A percentile compares a stretch with the other conserved stretches of the same genome.
These are phyloP conservation scores for Pittosporum tobira DNA, from an alignment of 129 eudicot genomes.

Conservation along the genomic window DNA sequence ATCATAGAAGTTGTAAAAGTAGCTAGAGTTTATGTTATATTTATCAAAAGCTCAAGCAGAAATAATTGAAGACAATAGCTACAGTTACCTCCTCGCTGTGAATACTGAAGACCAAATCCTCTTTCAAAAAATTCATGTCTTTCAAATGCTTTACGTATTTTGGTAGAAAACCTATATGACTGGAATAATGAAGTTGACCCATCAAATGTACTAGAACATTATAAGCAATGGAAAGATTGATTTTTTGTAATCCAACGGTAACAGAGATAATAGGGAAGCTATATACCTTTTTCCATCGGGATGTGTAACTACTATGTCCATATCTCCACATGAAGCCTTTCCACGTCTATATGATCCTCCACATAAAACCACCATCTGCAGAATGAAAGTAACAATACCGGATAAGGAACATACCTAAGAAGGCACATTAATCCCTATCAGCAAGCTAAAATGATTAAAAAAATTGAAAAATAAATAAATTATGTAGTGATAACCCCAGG, in stretches of 20 bases:
- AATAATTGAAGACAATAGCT: background rate
- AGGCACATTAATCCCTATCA: constrained; percentile 2
- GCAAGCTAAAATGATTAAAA: too few species aligned
- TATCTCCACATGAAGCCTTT: constrained; percentile 86
- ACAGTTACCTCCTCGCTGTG: constrained; percentile 82
- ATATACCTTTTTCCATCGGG: constrained; percentile 81
- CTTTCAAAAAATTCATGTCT: constrained; percentile 76
- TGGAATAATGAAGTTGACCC: constrained; percentile 21
- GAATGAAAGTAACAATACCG: constrained; percentile 12
- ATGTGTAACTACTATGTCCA: constrained; percentile 88
- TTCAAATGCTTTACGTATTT: constrained; percentile 65
- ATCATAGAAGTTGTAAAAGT: too few species aligned
- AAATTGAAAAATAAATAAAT: too few species aligned
- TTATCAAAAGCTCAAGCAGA: background rate
- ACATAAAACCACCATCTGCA: constrained; percentile 60
- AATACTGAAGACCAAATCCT: constrained; percentile 76
- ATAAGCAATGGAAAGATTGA: constrained; percentile 5
- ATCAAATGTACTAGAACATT: constrained; percentile 10
- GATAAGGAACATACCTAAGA: background rate
- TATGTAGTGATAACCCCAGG: constrained; percentile 59
- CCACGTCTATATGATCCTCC: constrained; percentile 99
- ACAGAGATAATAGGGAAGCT: background rate
- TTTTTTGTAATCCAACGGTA: background rate
- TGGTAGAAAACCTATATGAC: constrained; percentile 83
- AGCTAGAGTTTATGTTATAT: too few species aligned